phyloP scores from a whole-genome alignment of 179 eudicot species.

The Monotropa hypopitys region DNA sequence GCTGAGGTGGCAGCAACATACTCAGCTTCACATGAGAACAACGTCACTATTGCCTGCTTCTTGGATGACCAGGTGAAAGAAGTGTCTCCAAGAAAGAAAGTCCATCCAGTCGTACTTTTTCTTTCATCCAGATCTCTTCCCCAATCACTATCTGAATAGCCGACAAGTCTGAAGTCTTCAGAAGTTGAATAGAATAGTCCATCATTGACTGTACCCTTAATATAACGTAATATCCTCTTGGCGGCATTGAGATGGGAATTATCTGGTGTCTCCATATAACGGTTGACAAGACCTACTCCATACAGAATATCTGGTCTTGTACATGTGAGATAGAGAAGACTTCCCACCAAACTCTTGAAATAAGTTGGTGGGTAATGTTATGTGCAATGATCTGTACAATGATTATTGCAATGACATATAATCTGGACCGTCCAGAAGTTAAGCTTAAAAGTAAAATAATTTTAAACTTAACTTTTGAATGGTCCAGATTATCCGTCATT shows the following conservation, averaged over 20 bases:
- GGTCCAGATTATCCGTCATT: too few relatives aligned
- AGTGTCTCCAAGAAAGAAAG: not conserved
- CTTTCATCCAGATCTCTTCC: not conserved
- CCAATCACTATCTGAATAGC: not conserved
- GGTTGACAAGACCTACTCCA: not conserved
- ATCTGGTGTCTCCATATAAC: not conserved
- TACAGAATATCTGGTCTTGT: not conserved
- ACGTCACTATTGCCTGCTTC: not conserved
- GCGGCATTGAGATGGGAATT: not conserved
- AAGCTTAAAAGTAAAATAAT: too few relatives aligned
- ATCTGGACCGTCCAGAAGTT: too few relatives aligned
- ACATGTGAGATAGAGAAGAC: not conserved
- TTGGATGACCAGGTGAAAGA: not conserved
- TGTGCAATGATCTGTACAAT: too few relatives aligned
- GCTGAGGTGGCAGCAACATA: not conserved
- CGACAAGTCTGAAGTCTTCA: not conserved
- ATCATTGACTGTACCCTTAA: not conserved
- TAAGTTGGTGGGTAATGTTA: too few relatives aligned
- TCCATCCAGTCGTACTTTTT: not conserved
- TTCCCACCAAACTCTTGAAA: too few relatives aligned
- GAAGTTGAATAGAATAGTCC: not conserved
- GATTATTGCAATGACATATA: too few relatives aligned
- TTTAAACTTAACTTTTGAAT: too few relatives aligned
- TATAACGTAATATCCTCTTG: not conserved
- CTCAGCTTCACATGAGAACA: not conserved